Evolutionary conservation across 2,329 filamentous ascomycete species (phyloP), one percentile per base, ranked within the genome.

Genomic region (Xylaria sp.): DNA sequence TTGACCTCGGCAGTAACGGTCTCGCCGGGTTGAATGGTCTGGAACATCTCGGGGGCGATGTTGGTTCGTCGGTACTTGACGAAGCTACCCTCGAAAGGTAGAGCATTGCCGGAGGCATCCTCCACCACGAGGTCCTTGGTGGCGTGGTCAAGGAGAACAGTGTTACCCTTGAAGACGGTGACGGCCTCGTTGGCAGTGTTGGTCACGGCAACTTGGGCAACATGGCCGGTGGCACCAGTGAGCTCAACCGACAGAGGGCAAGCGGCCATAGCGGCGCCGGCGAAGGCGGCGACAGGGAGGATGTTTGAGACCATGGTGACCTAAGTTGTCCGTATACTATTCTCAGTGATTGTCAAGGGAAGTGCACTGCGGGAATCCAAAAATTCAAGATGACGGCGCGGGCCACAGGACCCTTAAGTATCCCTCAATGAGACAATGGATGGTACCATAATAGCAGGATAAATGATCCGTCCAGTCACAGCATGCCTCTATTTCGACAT

Each of bases 161-260:
- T 68, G 61, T 68, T 68, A 43, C 64, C 66, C 59, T 61, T 66
- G 61, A 65, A 68, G 46, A 68, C 66, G 9, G 66, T 68, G 31
- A 68, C 52, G 15, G 66, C 40, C 60, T 68, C 64, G 33, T 28
- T 33, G 38, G 56, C 66, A 8, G 66, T 68, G 60, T 68, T 68
- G 28, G 66, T 68, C 11, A 68, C 57, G 19, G 59, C 64, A 7
- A 68, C 66, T 17, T 67, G 57, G 6, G 66, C 60, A 35, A 67
- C 43, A 38, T 67, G 61, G 31, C 28, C 45, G 35, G 57, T 60
- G 25, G 64, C 57, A 6, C 57, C 53, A 23, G 66, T 67, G 43
- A 68, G 60, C 46, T 68, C 57, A 28, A 68, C 64, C 12, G 64
- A 59, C 23, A 68, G 61, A 53, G 66, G 66, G 64, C 66, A 68